Conservation (phyloP, 306 rosid genomes). For the barrel medic (Medicago truncatula) region DNA sequence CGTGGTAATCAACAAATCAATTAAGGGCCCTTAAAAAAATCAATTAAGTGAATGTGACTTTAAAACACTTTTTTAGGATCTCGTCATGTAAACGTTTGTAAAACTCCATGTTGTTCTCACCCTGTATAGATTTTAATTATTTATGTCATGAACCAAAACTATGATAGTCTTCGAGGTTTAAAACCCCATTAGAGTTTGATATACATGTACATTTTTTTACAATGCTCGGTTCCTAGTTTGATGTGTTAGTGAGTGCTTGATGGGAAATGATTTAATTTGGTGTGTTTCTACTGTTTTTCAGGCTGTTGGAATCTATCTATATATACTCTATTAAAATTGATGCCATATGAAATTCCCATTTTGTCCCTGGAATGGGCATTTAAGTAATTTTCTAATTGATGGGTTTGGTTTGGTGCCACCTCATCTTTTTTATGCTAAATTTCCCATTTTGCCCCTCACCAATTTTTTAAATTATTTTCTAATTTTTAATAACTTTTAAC, state of each 20-base stretch:
- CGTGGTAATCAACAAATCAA: not conserved
- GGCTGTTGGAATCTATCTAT: not conserved
- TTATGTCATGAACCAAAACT: not conserved
- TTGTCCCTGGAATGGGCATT: too few relatives aligned
- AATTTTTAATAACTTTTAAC: too few relatives aligned
- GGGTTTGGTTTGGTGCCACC: too few relatives aligned
- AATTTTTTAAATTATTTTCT: too few relatives aligned
- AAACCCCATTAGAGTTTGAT: not conserved
- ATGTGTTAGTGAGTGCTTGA: not conserved
- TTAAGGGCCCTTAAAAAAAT: not conserved
- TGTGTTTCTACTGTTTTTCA: constrained; percentile 10
- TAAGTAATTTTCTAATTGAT: too few relatives aligned
- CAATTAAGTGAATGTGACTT: not conserved
- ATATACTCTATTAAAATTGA: too few relatives aligned
- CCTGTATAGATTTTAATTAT: not conserved
- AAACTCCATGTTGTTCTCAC: not conserved
- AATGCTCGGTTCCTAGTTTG: constrained; percentile 20
- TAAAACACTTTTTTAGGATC: not conserved
- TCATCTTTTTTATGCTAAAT: too few relatives aligned
- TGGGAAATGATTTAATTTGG: constrained; percentile 12
- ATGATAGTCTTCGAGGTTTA: constrained; percentile 18
- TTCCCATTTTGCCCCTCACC: too few relatives aligned
- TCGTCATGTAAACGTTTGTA: not conserved
- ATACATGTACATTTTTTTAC: not conserved
- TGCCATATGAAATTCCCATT: too few relatives aligned